Evolutionary conservation across 1,284 basidiomycete genomes (phyloP).

Genomic region (Fistulina hepatica): DNA sequence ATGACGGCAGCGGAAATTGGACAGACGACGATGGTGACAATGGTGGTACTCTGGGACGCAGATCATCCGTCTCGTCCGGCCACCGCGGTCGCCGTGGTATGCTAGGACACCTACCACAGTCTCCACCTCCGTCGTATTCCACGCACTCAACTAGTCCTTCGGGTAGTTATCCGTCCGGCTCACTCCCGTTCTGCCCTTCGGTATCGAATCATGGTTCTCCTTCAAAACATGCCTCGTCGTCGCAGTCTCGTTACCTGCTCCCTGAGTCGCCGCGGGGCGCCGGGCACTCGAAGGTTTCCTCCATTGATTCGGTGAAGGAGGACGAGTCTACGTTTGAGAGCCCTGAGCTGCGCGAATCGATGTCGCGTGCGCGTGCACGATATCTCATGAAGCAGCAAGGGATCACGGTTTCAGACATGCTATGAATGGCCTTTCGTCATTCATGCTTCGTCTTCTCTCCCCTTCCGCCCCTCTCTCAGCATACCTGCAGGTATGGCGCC

Average conservation of each 20-base stretch:
- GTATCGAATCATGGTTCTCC: conserved; percentile 3
- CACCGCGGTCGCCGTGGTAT: conserved; percentile 13
- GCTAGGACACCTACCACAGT: conserved; percentile 19
- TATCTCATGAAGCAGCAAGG: too few species aligned
- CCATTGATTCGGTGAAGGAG: conserved; percentile 18
- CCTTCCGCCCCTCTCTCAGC: too few species aligned
- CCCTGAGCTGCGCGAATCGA: conserved; percentile 49
- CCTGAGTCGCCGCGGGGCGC: too few species aligned
- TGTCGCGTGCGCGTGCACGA: conserved; percentile 47
- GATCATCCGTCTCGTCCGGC: conserved; percentile 15
- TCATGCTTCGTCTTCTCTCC: too few species aligned
- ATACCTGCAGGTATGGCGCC: too few species aligned
- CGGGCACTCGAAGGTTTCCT: conserved; percentile 15
- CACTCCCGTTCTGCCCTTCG: conserved; percentile 7
- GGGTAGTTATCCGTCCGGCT: conserved; percentile 11
- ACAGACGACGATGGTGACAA: conserved; percentile 36
- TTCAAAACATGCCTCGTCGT: conserved; percentile 3
- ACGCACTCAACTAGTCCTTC: conserved; percentile 17
- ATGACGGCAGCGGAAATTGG: conserved; percentile 63
- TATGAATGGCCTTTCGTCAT: too few species aligned
- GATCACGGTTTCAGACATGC: too few species aligned
- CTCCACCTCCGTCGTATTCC: conserved; percentile 21
- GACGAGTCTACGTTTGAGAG: conserved; percentile 41
- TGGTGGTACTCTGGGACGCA: conserved; percentile 16
- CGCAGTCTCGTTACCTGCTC: conserved; percentile 16